Evolutionary conservation across 768 basidiomycete genomes (phyloP).

Genomic region (Tulasnella sp.): DNA sequence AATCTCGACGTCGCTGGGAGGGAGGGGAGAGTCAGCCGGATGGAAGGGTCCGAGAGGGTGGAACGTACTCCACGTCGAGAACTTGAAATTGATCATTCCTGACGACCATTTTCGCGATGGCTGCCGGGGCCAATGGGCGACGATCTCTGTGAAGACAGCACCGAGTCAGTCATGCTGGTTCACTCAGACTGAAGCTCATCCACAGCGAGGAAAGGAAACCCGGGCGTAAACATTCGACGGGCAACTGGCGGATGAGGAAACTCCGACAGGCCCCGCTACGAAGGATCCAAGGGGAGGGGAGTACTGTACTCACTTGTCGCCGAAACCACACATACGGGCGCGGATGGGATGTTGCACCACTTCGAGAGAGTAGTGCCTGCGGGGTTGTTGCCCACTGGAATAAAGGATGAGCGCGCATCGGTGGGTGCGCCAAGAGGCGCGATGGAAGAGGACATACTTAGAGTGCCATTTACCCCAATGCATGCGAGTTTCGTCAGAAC

Average conservation of each 20-base stretch:
- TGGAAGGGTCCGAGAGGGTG: background rate
- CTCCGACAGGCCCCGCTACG: background rate
- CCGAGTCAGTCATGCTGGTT: background rate
- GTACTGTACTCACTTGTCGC: slow-evolving; percentile 55
- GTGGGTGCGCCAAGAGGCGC: background rate
- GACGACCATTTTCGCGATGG: slow-evolving; percentile 73
- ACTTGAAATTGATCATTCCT: slow-evolving; percentile 49
- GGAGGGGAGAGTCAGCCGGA: slow-evolving; percentile 15
- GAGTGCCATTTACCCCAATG: slow-evolving; percentile 11
- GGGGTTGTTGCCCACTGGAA: background rate
- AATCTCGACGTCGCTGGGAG: slow-evolving; percentile 61
- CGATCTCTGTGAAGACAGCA: slow-evolving; percentile 45
- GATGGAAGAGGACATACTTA: slow-evolving; percentile 9
- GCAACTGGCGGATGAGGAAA: too few relatives aligned
- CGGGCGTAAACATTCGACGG: too few relatives aligned
- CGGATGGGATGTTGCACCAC: slow-evolving; percentile 80
- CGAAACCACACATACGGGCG: slow-evolving; percentile 93
- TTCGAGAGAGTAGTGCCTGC: slow-evolving; percentile 58
- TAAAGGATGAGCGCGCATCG: background rate
- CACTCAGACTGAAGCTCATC: too few relatives aligned
- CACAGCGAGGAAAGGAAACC: too few relatives aligned
- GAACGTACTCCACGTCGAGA: slow-evolving; percentile 63
- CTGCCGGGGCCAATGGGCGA: slow-evolving; percentile 81
- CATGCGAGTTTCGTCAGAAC: background rate
- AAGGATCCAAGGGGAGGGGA: background rate